phyloP scores from a whole-genome alignment of 192 early-diverging fungal genomes.

The Coemansia sp. region DNA sequence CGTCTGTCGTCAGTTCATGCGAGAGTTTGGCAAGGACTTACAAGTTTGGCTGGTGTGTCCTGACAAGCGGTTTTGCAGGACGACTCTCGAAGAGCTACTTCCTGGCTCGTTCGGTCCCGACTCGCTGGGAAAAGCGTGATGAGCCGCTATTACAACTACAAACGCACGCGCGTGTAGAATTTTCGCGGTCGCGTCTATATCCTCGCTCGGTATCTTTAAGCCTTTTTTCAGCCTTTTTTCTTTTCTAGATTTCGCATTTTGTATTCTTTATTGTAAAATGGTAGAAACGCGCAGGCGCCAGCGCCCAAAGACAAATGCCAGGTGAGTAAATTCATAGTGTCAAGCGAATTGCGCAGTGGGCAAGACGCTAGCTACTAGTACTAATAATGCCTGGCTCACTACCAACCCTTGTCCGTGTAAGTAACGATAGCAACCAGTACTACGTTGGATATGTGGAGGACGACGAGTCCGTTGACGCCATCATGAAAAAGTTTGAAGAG shows the following conservation, averaged over 20 bases:
- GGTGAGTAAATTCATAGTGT: slow-evolving; percentile 24
- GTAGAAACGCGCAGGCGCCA: slow-evolving; percentile 53
- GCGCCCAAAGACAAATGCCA: slow-evolving; percentile 50
- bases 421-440: slow-evolving; percentile 54
- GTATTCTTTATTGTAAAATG: slow-evolving; percentile 24
- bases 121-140: slow-evolving; percentile 26
- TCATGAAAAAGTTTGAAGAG: slow-evolving; percentile 99
- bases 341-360: background rate
- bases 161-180: background rate
- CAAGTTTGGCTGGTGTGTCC: slow-evolving; percentile 62
- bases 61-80: slow-evolving; percentile 57
- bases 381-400: background rate
- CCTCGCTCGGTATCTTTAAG: background rate
- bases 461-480: slow-evolving; percentile 92
- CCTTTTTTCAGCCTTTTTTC: background rate
- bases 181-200: slow-evolving; percentile 8
- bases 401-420: background rate
- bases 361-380: background rate
- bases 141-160: background rate
- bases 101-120: slow-evolving; percentile 78
- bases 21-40: slow-evolving; percentile 75
- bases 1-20: slow-evolving; percentile 76
- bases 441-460: slow-evolving; percentile 99
- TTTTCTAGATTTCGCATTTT: slow-evolving; percentile 2
- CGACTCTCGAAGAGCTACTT: slow-evolving; percentile 62